These are phyloP conservation scores for Panicum hallii DNA, from an alignment of 202 grass and related monocot species.

Conservation along the genomic window DNA sequence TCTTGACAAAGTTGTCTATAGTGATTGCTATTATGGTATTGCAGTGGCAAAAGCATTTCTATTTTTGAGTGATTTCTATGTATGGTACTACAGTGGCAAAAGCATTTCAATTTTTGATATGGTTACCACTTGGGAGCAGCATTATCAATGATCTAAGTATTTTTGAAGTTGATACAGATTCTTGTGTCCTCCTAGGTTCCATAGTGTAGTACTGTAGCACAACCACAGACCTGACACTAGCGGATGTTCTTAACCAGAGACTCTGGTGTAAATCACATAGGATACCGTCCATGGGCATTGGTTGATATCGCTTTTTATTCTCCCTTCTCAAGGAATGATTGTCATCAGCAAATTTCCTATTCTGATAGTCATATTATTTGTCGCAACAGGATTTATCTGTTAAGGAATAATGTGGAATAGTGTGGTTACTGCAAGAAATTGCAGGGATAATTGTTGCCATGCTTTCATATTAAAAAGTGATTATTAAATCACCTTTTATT, in stretches of 20 bases:
- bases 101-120: slow-evolving; percentile 16
- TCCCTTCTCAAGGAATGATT: not conserved
- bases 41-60: not conserved
- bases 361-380: slow-evolving; percentile 23
- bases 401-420: not conserved
- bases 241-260: not conserved
- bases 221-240: not conserved
- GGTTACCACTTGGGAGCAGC: slow-evolving; percentile 16
- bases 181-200: slow-evolving; percentile 1
- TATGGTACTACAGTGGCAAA: not conserved
- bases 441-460: not conserved
- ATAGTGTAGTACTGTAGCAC: not conserved
- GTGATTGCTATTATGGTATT: slow-evolving; percentile 17
- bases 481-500: not conserved
- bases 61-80: not conserved
- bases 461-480: slow-evolving; percentile 9
- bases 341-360: not conserved
- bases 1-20: slow-evolving; percentile 3
- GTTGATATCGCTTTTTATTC: not conserved
- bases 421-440: not conserved
- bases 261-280: not conserved
- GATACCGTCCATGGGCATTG: not conserved
- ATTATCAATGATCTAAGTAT: not conserved
- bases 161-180: not conserved
- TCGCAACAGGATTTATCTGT: slow-evolving; percentile 6